Evolutionary conservation across 768 basidiomycete genomes (phyloP).

Genomic region (Trametes cinnabarina): DNA sequence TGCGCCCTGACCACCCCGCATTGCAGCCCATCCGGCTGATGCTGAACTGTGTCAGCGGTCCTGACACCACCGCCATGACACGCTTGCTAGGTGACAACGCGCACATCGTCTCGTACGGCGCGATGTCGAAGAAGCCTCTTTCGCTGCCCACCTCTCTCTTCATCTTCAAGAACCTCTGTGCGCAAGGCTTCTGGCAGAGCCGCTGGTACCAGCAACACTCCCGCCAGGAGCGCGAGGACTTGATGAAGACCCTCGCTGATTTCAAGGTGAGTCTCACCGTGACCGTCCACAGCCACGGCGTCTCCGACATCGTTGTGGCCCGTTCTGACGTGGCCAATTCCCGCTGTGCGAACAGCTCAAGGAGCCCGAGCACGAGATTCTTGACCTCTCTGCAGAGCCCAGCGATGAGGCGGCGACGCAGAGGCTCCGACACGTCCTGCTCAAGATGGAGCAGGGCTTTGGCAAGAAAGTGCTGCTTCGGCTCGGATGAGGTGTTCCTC

Average conservation of each 20-base stretch:
- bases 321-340: background rate
- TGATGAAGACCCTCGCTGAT: slow-evolving; percentile 44
- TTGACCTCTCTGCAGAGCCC: slow-evolving; percentile 45
- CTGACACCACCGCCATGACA: slow-evolving; percentile 66
- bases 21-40: slow-evolving; percentile 43
- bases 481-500: slow-evolving; percentile 29
- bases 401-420: slow-evolving; percentile 38
- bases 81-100: slow-evolving; percentile 63
- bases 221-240: slow-evolving; percentile 35
- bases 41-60: slow-evolving; percentile 64
- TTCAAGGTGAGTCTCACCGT: slow-evolving; percentile 41
- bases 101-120: slow-evolving; percentile 84
- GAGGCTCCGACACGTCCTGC: slow-evolving; percentile 35
- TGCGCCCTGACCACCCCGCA: no score
- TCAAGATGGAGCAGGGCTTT: slow-evolving; percentile 36
- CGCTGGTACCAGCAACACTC: slow-evolving; percentile 60
- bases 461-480: slow-evolving; percentile 51
- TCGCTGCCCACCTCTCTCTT: slow-evolving; percentile 73
- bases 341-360: slow-evolving; percentile 46
- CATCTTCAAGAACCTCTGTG: slow-evolving; percentile 81
- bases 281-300: background rate
- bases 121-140: slow-evolving; percentile 84
- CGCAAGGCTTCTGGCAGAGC: slow-evolving; percentile 78
- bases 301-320: background rate
- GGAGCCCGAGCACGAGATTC: slow-evolving; percentile 67